Base-by-base conservation (phyloP, 2,329 filamentous ascomycete species). In the Thielaviopsis musarum region DNA sequence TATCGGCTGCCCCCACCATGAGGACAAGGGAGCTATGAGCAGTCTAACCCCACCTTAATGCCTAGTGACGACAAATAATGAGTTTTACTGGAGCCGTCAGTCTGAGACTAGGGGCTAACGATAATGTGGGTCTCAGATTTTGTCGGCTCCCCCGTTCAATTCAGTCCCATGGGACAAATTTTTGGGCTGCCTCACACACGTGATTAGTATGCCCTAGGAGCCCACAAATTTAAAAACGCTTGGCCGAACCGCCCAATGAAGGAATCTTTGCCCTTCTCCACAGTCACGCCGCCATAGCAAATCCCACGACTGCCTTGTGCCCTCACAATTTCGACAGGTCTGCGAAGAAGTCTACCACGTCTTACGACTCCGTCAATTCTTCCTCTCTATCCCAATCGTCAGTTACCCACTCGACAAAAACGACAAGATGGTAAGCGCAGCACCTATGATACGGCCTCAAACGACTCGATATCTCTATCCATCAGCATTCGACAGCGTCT, bases 341-440 rank as follows among this genome's bases (percentile, higher is more conserved):
- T 53, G 60, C 57, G 60, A 61, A 59, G 54, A 61, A 61, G 57
- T 56, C 60, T 61, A 61, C 57, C 41, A 58, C 57, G 57, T 55
- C 58, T 61, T 55, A 61, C 60, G 60, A 59, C 60, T 61, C 54
- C 49, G 53, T 59, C 49, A 59, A 55, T 59, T 61, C 57, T 61
- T 59, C 57, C 48, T 56, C 57, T 57, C 57, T 49, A 59, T 61
- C 54, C 56, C 57, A 61, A 58, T 61, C 54, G 60, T 59, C 56
- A 61, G 60, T 61, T 61, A 59, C 59, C 60, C 60, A 54, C 57
- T 61, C 57, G 60, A 61, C 60, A 61, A 61, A 59, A 61, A 57
- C 79, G 76, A 77, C 81, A 85, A 83, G 73, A 85, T 85, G 82
- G 82, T 85, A 80, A 82, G 81, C 70, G 68, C 69, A 67, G 63